A percentile compares a stretch with the other conserved stretches of the same genome.
Evolutionary conservation across 2,329 filamentous ascomycete genomes (phyloP).

Genomic region (Corniculantispora saksenae): DNA sequence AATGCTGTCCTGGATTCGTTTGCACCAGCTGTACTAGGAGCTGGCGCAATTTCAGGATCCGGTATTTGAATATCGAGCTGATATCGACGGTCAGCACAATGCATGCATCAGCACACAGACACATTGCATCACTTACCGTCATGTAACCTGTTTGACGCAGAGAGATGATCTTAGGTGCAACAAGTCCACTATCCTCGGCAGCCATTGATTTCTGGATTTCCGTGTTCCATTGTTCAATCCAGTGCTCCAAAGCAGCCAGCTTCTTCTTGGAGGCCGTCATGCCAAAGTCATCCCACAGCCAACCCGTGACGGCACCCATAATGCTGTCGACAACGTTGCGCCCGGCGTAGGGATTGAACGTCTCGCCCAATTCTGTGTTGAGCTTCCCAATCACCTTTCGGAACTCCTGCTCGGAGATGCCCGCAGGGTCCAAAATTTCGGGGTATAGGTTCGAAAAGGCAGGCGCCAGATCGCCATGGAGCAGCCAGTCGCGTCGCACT

Average conservation of each 20-base stretch:
- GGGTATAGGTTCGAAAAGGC: slow-evolving; percentile 95
- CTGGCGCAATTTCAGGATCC: slow-evolving; percentile 69
- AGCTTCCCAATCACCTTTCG: slow-evolving; percentile 77
- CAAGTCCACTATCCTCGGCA: slow-evolving; percentile 48
- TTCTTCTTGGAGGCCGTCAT: slow-evolving; percentile 73
- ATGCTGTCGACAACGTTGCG: slow-evolving; percentile 79
- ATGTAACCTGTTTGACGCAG: slow-evolving; percentile 85
- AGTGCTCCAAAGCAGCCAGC: slow-evolving; percentile 70
- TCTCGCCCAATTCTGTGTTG: slow-evolving; percentile 73
- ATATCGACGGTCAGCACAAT: neutral
- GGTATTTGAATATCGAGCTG: slow-evolving; percentile 81
- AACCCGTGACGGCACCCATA: slow-evolving; percentile 81
- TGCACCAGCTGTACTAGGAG: slow-evolving; percentile 45
- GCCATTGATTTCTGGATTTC: slow-evolving; percentile 61
- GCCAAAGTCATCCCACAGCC: slow-evolving; percentile 92
- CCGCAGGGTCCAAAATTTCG: slow-evolving; percentile 84
- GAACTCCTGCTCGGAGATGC: slow-evolving; percentile 84
- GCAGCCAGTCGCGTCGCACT: slow-evolving; percentile 87
- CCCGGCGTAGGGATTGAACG: slow-evolving; percentile 76
- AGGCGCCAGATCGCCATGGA: slow-evolving; percentile 84
- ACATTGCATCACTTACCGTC: slow-evolving; percentile 56
- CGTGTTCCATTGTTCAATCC: slow-evolving; percentile 85
- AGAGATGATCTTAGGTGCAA: slow-evolving; percentile 71
- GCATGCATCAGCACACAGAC: neutral
- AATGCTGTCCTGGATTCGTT: slow-evolving; percentile 38